A percentile compares a stretch with the other conserved stretches of the same genome.
Conservation (phyloP, 352 stramenopile species). For the Pythium volutum region DNA sequence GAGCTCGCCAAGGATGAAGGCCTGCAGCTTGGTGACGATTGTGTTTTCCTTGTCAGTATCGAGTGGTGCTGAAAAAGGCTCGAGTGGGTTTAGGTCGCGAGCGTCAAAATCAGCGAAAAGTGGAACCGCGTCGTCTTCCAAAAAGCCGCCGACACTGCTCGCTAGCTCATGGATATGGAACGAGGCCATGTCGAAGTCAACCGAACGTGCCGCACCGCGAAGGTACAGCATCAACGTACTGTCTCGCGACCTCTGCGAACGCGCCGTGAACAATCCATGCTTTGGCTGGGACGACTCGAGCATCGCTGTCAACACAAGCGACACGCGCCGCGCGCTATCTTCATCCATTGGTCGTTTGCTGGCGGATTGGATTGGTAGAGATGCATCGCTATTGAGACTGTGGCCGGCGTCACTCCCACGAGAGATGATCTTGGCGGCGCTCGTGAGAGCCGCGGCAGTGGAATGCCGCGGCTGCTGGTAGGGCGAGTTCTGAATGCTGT, state of each 20-base stretch:
- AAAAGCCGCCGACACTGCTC: neutral
- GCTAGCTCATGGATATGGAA: neutral
- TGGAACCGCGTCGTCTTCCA: neutral
- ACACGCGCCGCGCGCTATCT: neutral
- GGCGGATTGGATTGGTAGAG: neutral
- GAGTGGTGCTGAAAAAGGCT: neutral
- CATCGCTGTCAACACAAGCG: slow-evolving; percentile 7
- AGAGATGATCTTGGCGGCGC: neutral
- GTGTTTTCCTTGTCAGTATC: neutral
- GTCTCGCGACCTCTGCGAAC: neutral
- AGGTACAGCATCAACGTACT: neutral
- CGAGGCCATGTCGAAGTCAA: neutral
- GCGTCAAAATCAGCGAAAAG: neutral
- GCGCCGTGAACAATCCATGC: neutral
- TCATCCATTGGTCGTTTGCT: neutral
- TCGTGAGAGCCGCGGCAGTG: neutral
- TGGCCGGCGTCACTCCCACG: neutral
- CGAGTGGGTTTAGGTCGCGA: neutral
- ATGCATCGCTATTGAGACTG: neutral
- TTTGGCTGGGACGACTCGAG: slow-evolving; percentile 13
- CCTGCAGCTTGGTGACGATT: neutral
- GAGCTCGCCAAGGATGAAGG: neutral
- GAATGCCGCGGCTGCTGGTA: neutral
- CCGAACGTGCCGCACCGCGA: neutral
- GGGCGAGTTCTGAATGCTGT: neutral